Evolutionary conservation across 768 basidiomycete species (phyloP), one percentile per base, ranked within the genome.

Genomic region (Pisolithus sp.): DNA sequence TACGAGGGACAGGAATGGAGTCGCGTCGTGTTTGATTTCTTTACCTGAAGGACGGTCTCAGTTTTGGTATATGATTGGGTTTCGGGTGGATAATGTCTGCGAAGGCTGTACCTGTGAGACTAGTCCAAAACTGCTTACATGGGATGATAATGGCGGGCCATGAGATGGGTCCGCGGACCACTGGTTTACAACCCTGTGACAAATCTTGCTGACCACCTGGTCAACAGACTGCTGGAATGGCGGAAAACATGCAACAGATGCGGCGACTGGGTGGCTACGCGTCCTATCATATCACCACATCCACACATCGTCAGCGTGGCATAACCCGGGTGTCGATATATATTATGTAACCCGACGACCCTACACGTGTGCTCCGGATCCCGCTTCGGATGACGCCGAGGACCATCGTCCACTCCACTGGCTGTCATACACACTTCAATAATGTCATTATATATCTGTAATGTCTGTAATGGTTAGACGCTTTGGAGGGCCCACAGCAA

Each of bases 1-100:
- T 84, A 83, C 61, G 80, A 86, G 49, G 81, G 81, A 12, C 78
- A 83, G 55, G 89, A 91, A 67, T 90, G 87, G 85, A 87, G 88
- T 60, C 80, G 85, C 63, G 85, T 73, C 43, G 84, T 78, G 50
- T 81, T 81, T 56, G 79, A 81, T 57, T 79, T 79, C 57, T 63
- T 78, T 55, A 62, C 62, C 48, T 73, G 58, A 69, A 48, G 51
- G 48, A 23, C 36, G 18, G 17, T 45, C 17, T 45, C 43, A 28
- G 15, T 30, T 43, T 45, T 24, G 17, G 26, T n/a, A 15, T 26
- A 26, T 30, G 15, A 15, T 44, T 15, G 42, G 23, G 28, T 45
- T 45, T 5, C 12, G 43, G 26, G 17, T 45, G 13, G 43, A 18
- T 30, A 45, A 12, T 12, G 13, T 23, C 15, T 20, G 42, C 8